Evolutionary conservation across 805 yeast genomes (phyloP).

Genomic region (Metschnikowia continentalis): DNA sequence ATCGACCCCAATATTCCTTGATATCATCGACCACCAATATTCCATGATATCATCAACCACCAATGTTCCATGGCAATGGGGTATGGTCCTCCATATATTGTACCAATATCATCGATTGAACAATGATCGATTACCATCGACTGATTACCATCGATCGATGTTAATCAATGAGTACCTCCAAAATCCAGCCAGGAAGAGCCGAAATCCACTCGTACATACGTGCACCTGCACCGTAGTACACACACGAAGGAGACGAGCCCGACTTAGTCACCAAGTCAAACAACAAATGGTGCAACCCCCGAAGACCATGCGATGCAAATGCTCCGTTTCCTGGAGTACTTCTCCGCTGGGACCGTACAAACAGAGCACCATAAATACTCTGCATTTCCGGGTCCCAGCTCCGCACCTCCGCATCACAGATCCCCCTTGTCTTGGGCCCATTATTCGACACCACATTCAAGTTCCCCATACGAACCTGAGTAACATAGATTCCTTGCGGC

Average conservation of each 20-base stretch:
- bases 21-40: no score
- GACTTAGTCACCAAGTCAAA: conserved; percentile 34
- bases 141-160: no score
- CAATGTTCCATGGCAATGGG: no score
- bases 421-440: conserved; percentile 21
- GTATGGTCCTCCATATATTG: no score
- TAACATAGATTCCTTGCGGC: conserved; percentile 33
- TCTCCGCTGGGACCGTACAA: conserved; percentile 28
- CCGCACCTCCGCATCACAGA: conserved; percentile 34
- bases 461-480: conserved; percentile 41
- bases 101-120: no score
- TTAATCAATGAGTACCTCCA: conserved; percentile 12
- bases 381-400: conserved; percentile 37
- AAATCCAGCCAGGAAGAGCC: conserved; percentile 29
- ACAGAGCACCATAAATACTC: conserved; percentile 28
- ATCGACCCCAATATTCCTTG: no score
- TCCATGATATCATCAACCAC: no score
- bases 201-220: conserved; percentile 33
- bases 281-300: conserved; percentile 36
- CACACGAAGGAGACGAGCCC: conserved; percentile 24
- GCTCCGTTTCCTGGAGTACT: conserved; percentile 32
- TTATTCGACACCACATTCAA: conserved; percentile 25
- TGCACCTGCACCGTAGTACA: conserved; percentile 43
- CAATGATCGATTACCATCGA: no score
- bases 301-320: conserved; percentile 18